Percentiles rank a stretch among this genome's conserved stretches.
Evolutionary conservation across 306 rosid genomes (phyloP).

Genomic region (Quercus gilva): DNA sequence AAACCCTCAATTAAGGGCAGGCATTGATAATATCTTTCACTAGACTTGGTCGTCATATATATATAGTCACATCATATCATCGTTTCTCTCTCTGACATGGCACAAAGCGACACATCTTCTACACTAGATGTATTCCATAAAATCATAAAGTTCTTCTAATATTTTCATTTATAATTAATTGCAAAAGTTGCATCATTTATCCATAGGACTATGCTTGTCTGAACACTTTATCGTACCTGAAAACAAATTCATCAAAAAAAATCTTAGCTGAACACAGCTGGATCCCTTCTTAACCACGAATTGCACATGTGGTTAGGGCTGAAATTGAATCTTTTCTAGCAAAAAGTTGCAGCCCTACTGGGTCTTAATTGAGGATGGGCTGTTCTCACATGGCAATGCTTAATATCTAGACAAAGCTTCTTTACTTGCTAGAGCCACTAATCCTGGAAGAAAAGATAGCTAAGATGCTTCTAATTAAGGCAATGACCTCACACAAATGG

Average conservation of each 20-base stretch:
- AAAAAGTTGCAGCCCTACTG: slow-evolving; percentile 6
- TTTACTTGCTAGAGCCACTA: slow-evolving; percentile 32
- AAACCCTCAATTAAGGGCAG: neutral
- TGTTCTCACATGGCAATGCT: slow-evolving; percentile 42
- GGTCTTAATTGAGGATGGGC: slow-evolving; percentile 12
- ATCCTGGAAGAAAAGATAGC: slow-evolving; percentile 22
- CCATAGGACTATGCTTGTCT: slow-evolving; percentile 18
- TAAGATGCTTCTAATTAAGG: slow-evolving; percentile 24
- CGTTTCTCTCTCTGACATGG: neutral
- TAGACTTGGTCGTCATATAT: neutral
- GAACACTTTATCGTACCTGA: slow-evolving; percentile 1
- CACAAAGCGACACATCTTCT: neutral
- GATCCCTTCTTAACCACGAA: slow-evolving; percentile 37
- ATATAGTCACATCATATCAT: neutral
- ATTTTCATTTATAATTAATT: neutral
- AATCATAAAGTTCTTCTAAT: neutral
- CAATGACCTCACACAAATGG: slow-evolving; percentile 6
- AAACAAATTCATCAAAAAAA: no score
- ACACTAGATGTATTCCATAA: no score
- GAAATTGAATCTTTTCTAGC: neutral
- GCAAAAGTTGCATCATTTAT: neutral
- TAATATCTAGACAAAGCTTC: slow-evolving; percentile 17
- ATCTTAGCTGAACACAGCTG: slow-evolving; percentile 22
- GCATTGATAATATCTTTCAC: neutral
- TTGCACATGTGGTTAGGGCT: slow-evolving; percentile 26